Base-by-base conservation (phyloP, 371 early-diverging fungal species). In the Catenaria anguillulae region DNA sequence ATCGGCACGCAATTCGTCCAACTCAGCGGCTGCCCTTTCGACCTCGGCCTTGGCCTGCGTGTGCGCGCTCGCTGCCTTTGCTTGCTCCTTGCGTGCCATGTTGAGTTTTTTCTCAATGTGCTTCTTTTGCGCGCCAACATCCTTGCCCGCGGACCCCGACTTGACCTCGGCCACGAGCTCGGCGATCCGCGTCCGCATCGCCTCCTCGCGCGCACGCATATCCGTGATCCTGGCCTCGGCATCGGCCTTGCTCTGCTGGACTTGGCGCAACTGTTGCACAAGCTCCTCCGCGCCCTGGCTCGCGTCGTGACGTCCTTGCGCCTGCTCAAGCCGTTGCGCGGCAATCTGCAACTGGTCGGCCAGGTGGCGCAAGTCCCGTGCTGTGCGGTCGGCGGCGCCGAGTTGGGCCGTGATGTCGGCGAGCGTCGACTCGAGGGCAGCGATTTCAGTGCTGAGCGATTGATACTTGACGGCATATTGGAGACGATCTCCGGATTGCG, bases 61-160 rank as follows among this genome's bases (percentile, higher is more conserved):
- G 31, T 15, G 29, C 10, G 24, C 31, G 15, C 4, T 26, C 6
- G 72, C 75, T 26, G 74, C 73, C 63, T 82, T 77, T 23, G 71
- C 68, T 4, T 87, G 60, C 17, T 77, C 76, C 0, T 66, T 63
- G 65, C 86, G 87, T 35, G 77, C 29, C 5, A 21, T 61, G 69
- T 84, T 84, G 68, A 78, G 72, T 64, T 89, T 74, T 34, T 90
- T 84, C 66, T 88, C 77, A 35, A 97, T 68, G 67, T 93, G 91
- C 13, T 82, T 76, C 43, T 85, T 87, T 63, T 89, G 89, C 68
- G 90, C 84, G 48, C 80, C 73, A 35, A 83, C 78, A 58, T 94
- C 89, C 65, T 95, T 93, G n/a, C n/a, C n/a, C n/a, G n/a, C n/a
- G 21, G 75, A 71, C 90, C 92, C 93, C 66, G 97, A 96, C 34